A percentile compares a stretch with the other conserved stretches of the same genome.
phyloP scores from a whole-genome alignment of 306 rosid species.

The Lotus japonicus region DNA sequence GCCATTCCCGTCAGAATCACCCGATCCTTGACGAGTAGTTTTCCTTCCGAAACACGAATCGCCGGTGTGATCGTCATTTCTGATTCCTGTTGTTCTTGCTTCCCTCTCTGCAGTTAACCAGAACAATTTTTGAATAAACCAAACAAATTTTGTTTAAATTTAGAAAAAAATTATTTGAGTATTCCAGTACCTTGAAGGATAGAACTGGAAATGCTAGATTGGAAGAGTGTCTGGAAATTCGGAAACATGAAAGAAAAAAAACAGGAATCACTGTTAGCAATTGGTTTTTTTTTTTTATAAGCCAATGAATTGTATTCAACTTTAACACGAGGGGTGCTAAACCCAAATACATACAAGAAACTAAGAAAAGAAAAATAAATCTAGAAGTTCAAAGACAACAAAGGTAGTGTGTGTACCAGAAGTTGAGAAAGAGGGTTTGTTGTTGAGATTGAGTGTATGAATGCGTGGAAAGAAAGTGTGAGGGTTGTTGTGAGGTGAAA shows the following conservation, averaged over 20 bases:
- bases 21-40: conserved; percentile 52
- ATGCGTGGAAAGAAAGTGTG: conserved; percentile 11
- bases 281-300: no score
- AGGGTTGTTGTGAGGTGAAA: background rate
- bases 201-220: conserved; percentile 8
- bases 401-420: conserved; percentile 41
- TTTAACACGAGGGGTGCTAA: no score
- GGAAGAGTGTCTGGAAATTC: conserved; percentile 29
- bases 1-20: conserved; percentile 70
- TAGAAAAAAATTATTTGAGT: background rate
- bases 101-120: conserved; percentile 34
- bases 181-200: conserved; percentile 44
- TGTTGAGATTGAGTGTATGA: background rate
- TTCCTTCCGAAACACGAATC: conserved; percentile 56
- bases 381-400: no score
- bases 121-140: no score
- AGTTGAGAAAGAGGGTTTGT: background rate
- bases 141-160: background rate
- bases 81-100: background rate
- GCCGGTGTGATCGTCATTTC: conserved; percentile 74
- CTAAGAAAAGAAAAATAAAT: no score
- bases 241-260: conserved; percentile 35
- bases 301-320: no score
- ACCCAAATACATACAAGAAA: no score
- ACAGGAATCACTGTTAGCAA: conserved; percentile 31